phyloP scores from a whole-genome alignment of 306 rosid species.

The Lathyrus sativus region DNA sequence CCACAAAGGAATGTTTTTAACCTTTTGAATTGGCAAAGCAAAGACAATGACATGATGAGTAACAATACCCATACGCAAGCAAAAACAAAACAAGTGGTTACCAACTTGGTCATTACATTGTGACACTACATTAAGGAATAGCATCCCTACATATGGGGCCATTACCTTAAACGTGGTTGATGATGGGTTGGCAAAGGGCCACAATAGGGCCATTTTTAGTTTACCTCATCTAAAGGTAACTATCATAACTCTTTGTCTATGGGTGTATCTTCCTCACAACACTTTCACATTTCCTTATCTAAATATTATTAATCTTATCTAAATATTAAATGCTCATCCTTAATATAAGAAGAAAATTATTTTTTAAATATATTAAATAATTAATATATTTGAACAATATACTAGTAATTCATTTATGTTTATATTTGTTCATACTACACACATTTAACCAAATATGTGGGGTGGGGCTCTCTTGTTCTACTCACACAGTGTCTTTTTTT shows the following conservation, averaged over 20 bases:
- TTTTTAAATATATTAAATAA: too few species aligned
- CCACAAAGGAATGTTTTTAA: constrained; percentile 28
- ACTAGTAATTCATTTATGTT: too few species aligned
- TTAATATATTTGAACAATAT: too few species aligned
- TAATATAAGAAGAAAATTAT: too few species aligned
- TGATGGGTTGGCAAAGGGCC: constrained; percentile 43
- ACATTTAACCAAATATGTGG: too few species aligned
- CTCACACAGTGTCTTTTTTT: too few species aligned
- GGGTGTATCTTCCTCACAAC: neutral
- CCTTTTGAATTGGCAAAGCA: constrained; percentile 22
- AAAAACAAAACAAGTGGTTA: constrained; percentile 38
- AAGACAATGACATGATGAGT: constrained; percentile 33
- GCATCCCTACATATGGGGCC: constrained; percentile 41
- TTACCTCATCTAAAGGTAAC: constrained; percentile 49
- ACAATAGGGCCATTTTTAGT: constrained; percentile 35
- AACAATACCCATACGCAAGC: constrained; percentile 5
- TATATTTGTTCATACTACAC: too few species aligned
- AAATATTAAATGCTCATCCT: too few species aligned
- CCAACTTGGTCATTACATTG: constrained; percentile 36
- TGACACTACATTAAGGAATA: constrained; percentile 28
- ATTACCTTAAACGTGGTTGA: constrained; percentile 36
- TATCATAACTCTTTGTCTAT: constrained; percentile 34
- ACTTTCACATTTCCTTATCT: neutral
- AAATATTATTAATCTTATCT: neutral
- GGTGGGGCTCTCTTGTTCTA: too few species aligned